These are phyloP conservation scores for Rhizophagus prolifer DNA, from an alignment of 192 early-diverging fungal species.

Conservation along the genomic window DNA sequence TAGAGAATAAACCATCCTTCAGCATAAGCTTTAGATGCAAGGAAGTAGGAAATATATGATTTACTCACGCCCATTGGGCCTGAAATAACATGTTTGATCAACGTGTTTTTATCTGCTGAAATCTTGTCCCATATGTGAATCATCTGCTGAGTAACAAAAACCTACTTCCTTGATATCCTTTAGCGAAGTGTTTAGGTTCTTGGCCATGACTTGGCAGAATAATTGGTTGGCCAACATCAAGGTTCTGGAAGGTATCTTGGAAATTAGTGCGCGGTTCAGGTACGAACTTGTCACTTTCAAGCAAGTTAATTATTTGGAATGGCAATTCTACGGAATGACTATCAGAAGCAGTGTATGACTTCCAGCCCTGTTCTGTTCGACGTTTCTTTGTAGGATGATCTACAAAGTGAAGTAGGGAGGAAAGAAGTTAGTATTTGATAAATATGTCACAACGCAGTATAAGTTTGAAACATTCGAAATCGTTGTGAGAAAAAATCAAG, in stretches of 20 bases:
- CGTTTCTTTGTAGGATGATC: background rate
- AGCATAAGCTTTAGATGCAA: slow-evolving; percentile 33
- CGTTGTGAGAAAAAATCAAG: too few relatives aligned
- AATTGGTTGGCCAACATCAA: slow-evolving; percentile 12
- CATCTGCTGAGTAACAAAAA: background rate
- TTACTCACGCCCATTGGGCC: background rate
- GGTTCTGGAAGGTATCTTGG: background rate
- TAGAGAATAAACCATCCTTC: slow-evolving; percentile 35
- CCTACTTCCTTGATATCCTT: slow-evolving; percentile 10
- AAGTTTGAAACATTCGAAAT: too few relatives aligned
- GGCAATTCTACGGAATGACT: slow-evolving; percentile 14
- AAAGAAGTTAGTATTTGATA: slow-evolving; percentile 23
- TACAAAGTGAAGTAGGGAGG: slow-evolving; percentile 14
- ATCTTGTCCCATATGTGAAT: background rate
- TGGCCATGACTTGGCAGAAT: slow-evolving; percentile 16
- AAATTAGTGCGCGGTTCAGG: background rate
- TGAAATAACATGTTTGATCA: background rate
- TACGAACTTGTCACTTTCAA: background rate
- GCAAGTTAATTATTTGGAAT: slow-evolving; percentile 12
- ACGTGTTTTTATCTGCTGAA: background rate
- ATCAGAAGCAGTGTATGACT: slow-evolving; percentile 17
- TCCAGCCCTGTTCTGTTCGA: slow-evolving; percentile 22
- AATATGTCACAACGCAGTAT: slow-evolving; percentile 11
- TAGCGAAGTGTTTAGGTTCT: slow-evolving; percentile 9
- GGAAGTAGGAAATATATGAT: slow-evolving; percentile 15